These are phyloP conservation scores for Aspergillus nomiae DNA, from an alignment of 2,329 filamentous ascomycete genomes.

Conservation along the genomic window DNA sequence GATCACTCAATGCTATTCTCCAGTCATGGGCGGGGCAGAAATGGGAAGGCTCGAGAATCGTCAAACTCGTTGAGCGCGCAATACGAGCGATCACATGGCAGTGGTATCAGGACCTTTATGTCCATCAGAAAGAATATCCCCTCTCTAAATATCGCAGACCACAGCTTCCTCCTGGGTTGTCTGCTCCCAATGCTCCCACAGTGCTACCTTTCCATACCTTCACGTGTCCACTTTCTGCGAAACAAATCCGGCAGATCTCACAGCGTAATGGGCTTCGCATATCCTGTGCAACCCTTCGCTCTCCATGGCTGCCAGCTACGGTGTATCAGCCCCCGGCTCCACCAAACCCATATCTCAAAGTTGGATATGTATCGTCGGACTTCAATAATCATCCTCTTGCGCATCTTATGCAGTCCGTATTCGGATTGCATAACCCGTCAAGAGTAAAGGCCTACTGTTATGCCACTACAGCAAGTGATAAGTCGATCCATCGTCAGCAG, in stretches of 20 bases:
- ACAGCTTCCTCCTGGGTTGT: constrained; percentile 69
- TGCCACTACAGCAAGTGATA: constrained; percentile 88
- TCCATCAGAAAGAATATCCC: constrained; percentile 60
- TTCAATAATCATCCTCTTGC: constrained; percentile 98
- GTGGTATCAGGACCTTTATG: constrained; percentile 84
- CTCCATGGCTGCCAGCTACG: constrained; percentile 79
- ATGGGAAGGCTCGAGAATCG: constrained; percentile 85
- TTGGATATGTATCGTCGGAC: constrained; percentile 96
- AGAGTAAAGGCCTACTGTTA: constrained; percentile 89
- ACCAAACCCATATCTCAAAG: constrained; percentile 78
- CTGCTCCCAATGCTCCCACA: constrained; percentile 84
- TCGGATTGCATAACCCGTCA: constrained; percentile 77
- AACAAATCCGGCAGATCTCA: constrained; percentile 89
- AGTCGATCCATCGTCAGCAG: constrained; percentile 83
- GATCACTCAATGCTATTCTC: constrained; percentile 41
- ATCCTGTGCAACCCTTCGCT: constrained; percentile 82
- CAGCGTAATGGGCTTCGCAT: constrained; percentile 93
- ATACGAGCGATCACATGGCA: constrained; percentile 76
- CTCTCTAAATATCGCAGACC: constrained; percentile 68
- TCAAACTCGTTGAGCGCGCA: constrained; percentile 81
- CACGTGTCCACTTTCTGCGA: constrained; percentile 87
- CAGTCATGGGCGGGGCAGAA: constrained; percentile 69
- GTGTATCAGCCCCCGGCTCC: constrained; percentile 86
- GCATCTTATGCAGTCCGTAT: constrained; percentile 98
- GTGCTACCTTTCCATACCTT: constrained; percentile 98